Evolutionary conservation across 2,329 filamentous ascomycete genomes (phyloP), one percentile per base, ranked within the genome.

Genomic region (Paramyrothecium roridum): DNA sequence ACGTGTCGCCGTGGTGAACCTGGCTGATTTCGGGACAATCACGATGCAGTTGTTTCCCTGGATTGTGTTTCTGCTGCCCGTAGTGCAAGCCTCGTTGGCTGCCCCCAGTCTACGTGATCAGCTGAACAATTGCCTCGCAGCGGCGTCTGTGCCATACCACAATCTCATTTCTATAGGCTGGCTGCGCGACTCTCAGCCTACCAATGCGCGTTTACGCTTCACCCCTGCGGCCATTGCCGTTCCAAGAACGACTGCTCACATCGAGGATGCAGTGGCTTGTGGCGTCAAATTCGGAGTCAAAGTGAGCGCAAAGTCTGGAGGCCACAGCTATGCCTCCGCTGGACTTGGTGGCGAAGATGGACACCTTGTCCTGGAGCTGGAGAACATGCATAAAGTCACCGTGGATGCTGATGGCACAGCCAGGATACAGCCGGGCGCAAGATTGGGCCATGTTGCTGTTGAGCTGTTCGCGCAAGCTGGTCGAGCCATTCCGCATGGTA

Each of bases 301-400:
- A 50, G 77, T 84, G 3, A 79, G 80, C 47, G 70, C 80, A 3
- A 77, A 76, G 56, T 73, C 75, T 40, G 81, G 81, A 13, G 81
- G 81, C 0, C 81, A 84, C 61, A 79, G 75, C 45, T 84, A 81
- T 64, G 81, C 70, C 0, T 81, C 79, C 43, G 79, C 75, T 54
- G 77, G 77, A 56, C 69, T 69, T 12, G 75, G 74, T 1, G 75
- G 75, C 3, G 65, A 70, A 21, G 67, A 77, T 57, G 74, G 75
- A 1, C 70, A 71, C 13, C 61, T 78, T 17, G 67, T 78, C 16
- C 61, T 79, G 30, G 69, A 74, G 48, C 57, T 79, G 26, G 70
- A 76, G 37, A 64, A 66, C 3, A 73, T 77, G 66, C 65, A 73
- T n/a, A 57, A 57, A 3, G 66, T 78, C 26, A 63, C 57, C 0